Percentiles rank a stretch among this genome's conserved stretches.
Conservation (phyloP, 768 basidiomycete species). For the Rhodotorula taiwanensis region DNA sequence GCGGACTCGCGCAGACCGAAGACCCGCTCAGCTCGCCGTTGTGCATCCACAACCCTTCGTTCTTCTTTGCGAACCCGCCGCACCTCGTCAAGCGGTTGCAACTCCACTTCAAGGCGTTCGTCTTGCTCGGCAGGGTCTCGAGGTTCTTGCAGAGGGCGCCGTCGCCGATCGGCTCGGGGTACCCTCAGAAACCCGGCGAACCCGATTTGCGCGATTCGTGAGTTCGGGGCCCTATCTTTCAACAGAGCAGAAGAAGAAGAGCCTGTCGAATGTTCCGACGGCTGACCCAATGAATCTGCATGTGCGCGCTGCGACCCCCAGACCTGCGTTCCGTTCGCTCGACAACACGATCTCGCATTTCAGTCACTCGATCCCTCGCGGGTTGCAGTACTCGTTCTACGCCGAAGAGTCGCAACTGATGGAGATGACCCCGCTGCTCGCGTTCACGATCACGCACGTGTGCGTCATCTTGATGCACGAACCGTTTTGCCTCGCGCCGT, state of each 20-base stretch:
- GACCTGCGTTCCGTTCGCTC: slow-evolving; percentile 36
- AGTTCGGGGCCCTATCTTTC: not conserved
- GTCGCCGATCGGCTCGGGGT: slow-evolving; percentile 5
- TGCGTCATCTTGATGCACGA: slow-evolving; percentile 36
- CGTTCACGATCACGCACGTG: slow-evolving; percentile 22
- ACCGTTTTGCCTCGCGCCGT: slow-evolving; percentile 8
- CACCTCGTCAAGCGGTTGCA: slow-evolving; percentile 17
- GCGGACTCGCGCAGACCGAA: not conserved
- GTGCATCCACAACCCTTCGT: slow-evolving; percentile 21
- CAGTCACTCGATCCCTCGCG: slow-evolving; percentile 36
- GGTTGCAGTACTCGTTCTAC: slow-evolving; percentile 13
- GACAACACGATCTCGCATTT: slow-evolving; percentile 32
- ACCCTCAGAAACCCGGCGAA: not conserved
- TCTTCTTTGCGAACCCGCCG: slow-evolving; percentile 26
- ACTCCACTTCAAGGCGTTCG: slow-evolving; percentile 25
- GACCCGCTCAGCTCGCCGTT: slow-evolving; percentile 24
- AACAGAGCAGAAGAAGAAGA: too few species aligned
- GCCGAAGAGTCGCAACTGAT: not conserved
- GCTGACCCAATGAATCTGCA: not conserved
- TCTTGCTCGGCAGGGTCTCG: slow-evolving; percentile 26
- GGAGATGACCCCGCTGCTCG: slow-evolving; percentile 13
- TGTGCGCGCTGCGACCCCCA: slow-evolving; percentile 7
- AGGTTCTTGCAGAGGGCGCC: slow-evolving; percentile 22
- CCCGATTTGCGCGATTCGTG: slow-evolving; percentile 15
- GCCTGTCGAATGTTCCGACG: too few species aligned